phyloP scores from a whole-genome alignment of 2,329 filamentous ascomycete species.

The Coniochaeta sp. region DNA sequence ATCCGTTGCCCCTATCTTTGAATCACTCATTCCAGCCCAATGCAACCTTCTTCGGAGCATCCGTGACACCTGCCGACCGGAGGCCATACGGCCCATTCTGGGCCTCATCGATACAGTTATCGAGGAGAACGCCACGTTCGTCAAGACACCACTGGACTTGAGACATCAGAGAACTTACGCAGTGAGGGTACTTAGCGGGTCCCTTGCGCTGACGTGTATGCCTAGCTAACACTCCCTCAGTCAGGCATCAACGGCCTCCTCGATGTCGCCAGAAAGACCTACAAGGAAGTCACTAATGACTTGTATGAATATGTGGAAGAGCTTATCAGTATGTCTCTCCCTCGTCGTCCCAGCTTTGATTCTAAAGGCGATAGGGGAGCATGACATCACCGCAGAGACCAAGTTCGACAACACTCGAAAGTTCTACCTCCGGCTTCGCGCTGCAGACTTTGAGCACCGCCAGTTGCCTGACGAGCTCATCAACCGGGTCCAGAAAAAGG shows the following conservation, averaged over 20 bases:
- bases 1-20: conserved; percentile 59
- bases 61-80: conserved; percentile 60
- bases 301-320: conserved; percentile 51
- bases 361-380: conserved; percentile 44
- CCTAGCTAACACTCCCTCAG: conserved; percentile 29
- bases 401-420: conserved; percentile 72
- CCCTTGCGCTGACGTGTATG: background rate
- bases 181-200: conserved; percentile 63
- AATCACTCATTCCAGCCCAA: conserved; percentile 58
- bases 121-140: conserved; percentile 74
- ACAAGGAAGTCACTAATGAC: conserved; percentile 81
- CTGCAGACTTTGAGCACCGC: conserved; percentile 42
- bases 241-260: conserved; percentile 78
- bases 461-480: conserved; percentile 64
- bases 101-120: conserved; percentile 62
- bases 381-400: conserved; percentile 56
- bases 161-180: conserved; percentile 88
- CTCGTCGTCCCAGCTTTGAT: background rate
- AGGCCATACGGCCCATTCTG: conserved; percentile 53
- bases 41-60: conserved; percentile 62
- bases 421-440: conserved; percentile 67
- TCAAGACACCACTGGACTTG: conserved; percentile 73
- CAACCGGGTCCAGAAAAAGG: conserved; percentile 66
- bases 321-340: background rate
- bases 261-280: conserved; percentile 81